Base-by-base conservation (phyloP, 257 asterid genomes). In the Hygrophila difformis region DNA sequence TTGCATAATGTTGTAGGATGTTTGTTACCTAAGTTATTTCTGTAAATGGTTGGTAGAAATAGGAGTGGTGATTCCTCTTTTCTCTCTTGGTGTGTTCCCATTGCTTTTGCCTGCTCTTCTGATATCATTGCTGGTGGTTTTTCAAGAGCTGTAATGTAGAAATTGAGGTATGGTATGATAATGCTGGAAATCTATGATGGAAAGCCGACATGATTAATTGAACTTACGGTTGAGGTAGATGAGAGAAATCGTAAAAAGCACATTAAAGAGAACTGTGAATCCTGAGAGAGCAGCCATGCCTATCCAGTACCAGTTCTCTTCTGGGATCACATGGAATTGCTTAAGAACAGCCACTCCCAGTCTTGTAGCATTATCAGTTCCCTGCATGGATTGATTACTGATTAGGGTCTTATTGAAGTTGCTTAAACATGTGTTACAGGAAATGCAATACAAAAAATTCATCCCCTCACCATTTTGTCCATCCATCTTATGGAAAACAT, bases 401-500 rank as follows among this genome's bases (percentile, higher is more conserved):
- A n/a, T n/a, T n/a, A n/a, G n/a, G n/a, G n/a, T n/a, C 13, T 20
- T 18, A 1, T n/a, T 34, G 8, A 16, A 3, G 22, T 20, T 45
- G 6, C 11, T 3, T 9, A 14, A 14, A 18, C 8, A 22, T 38
- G 18, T 42, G 21, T 6, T 38, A 3, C 12, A 31, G 12, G 24
- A 48, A 13, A 18, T 16, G 21, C 8, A 36, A 16, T 6, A 29
- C 8, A 39, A 45, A 41, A 26, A 18, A n/a, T 51, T 19, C 10
- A 24, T 43, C 12, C 44, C 57, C 23, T 13, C 61, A 73, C 86
- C 66, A 17, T 0, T 47, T 58, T 54, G 62, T 66, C 31, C 78
- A 61, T 50, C 92, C 92, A 80, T 50, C 92, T 62, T 29, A 83
- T 63, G 45, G 92, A 74, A 22, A 65, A 66, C 83, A 76, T 58